Base-by-base conservation (phyloP, 805 yeast genomes). In the Candida pseudoglaebosa region DNA sequence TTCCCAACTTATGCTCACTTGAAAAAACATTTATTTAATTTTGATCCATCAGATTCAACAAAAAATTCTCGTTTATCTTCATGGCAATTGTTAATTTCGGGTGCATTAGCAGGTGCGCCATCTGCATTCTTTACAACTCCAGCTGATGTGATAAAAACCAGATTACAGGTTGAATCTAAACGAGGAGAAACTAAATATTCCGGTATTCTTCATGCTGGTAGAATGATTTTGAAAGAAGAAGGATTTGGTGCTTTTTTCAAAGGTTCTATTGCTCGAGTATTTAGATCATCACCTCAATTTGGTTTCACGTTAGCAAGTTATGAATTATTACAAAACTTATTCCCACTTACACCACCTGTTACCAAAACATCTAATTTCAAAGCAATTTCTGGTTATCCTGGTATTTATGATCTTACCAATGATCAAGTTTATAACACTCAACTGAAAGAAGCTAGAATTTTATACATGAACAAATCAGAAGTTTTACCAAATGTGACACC, bases 221-320 rank as follows among this genome's bases (percentile, higher is more conserved):
- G 66, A 22, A 77, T 84, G 2, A 89, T 91, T 40, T 59, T 80
- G 50, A 77, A 65, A 49, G 95, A 88, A 58, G 99, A 91, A 66
- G 95, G 95, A 12, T 64, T 82, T 41, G 63, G 70, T 44, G 95
- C 96, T 9, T 85, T 91, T 57, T 91, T 90, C 75, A 91, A 91
- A 71, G 99, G 99, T 53, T 95, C 97, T 28, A 77, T 90, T 41
- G 98, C 98, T 5, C 79, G 99, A 62, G 89, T 91, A 28, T 71
- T 89, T 54, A 78, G 98, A 65, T 90, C 97, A 4, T 89, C 97
- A 1, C 99, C 99, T 5, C 99, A 91, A 64, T 91, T 91, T 61
- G 99, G 98, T 39, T 90, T 90, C 66, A 91, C 99, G 4, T 75
- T 91, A 53, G 98, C 98, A n/a, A 90, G 96, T 18, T 91, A 93